These are phyloP conservation scores for Xylaria sp. DNA, from an alignment of 2,329 filamentous ascomycete species.

Conservation along the genomic window DNA sequence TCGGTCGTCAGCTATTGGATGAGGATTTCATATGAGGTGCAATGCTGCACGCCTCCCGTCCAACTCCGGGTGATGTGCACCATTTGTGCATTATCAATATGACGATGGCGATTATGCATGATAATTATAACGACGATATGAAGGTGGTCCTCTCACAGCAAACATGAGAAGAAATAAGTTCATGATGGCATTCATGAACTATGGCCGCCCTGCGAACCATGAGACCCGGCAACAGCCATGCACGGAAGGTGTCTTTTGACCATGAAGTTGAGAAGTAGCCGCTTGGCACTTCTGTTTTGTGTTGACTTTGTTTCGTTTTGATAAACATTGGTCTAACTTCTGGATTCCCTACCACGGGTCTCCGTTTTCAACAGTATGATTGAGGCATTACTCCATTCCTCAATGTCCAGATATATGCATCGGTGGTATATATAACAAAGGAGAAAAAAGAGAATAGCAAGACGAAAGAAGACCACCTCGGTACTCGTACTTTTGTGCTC, in stretches of 20 bases:
- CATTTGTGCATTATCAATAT: not conserved
- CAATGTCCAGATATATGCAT: not conserved
- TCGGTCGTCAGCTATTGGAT: slow-evolving; percentile 31
- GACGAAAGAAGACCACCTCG: not conserved
- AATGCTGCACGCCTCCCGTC: not conserved
- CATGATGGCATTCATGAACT: not conserved
- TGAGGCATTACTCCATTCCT: not conserved
- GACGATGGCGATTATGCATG: not conserved
- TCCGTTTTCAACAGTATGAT: not conserved
- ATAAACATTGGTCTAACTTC: not conserved
- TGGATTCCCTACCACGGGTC: not conserved
- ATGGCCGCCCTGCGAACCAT: too few species aligned
- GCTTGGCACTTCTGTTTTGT: slow-evolving; percentile 8
- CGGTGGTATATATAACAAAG: not conserved
- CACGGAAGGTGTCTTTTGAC: not conserved
- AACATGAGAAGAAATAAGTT: not conserved
- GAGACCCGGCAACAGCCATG: not conserved
- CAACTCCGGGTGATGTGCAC: not conserved
- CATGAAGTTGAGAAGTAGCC: not conserved
- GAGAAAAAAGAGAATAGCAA: not conserved
- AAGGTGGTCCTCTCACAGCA: not conserved
- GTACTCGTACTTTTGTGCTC: not conserved
- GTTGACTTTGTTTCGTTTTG: slow-evolving; percentile 6
- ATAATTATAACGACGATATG: too few species aligned
- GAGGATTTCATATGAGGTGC: slow-evolving; percentile 31